Percentiles rank a stretch among this genome's conserved stretches.
These are phyloP conservation scores for Hericium coralloides DNA, from an alignment of 768 basidiomycete genomes.

Conservation along the genomic window DNA sequence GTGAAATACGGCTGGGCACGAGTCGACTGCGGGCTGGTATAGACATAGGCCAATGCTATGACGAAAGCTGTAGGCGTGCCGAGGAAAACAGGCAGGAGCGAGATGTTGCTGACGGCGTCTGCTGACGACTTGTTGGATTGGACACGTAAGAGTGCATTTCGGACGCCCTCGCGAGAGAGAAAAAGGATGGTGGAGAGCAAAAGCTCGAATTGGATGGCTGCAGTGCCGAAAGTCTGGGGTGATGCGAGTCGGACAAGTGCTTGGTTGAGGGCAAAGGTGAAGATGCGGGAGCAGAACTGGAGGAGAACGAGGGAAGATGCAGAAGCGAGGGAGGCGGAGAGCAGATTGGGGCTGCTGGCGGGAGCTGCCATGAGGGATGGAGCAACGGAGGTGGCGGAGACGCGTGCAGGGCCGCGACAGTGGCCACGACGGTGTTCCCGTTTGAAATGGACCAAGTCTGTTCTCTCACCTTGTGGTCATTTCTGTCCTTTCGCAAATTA, in stretches of 20 bases:
- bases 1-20: conserved; percentile 56
- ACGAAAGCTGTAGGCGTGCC: conserved; percentile 57
- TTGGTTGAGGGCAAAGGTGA: conserved; percentile 90
- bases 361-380: not conserved
- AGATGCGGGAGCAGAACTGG: conserved; percentile 73
- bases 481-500: not conserved
- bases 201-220: conserved; percentile 91
- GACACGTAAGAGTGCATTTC: conserved; percentile 75
- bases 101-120: conserved; percentile 34
- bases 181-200: conserved; percentile 86
- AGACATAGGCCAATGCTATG: conserved; percentile 44
- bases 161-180: conserved; percentile 86
- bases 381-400: not conserved
- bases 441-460: not conserved
- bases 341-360: not conserved
- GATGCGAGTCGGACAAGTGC: conserved; percentile 69
- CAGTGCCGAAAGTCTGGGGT: conserved; percentile 70
- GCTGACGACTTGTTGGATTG: conserved; percentile 6
- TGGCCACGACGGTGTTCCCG: not conserved
- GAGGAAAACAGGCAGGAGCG: conserved; percentile 57
- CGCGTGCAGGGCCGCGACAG: not conserved
- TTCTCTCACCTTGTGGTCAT: not conserved
- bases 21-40: conserved; percentile 43
- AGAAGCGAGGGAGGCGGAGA: conserved; percentile 35
- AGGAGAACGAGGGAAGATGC: conserved; percentile 70